Conservation (phyloP, 2,329 filamentous ascomycete species). For the Tolypocladium cylindrosporum region DNA sequence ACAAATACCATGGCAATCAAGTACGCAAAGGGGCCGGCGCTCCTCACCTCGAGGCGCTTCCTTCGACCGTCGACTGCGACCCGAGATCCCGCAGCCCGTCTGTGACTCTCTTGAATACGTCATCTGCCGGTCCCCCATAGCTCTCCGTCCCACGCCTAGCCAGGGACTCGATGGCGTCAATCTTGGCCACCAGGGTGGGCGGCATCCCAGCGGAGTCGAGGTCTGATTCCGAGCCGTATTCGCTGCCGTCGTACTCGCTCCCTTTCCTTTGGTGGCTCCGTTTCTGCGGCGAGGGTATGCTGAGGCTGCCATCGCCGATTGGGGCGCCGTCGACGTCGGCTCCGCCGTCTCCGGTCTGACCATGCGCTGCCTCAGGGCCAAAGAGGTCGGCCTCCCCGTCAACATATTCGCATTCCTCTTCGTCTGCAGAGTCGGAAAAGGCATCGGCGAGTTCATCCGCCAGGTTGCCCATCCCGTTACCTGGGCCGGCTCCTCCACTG, state of each 20-base stretch:
- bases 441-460: conserved; percentile 74
- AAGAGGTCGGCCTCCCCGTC: conserved; percentile 22
- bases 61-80: conserved; percentile 62
- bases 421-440: conserved; percentile 55
- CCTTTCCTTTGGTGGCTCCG: conserved; percentile 40
- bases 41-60: conserved; percentile 56
- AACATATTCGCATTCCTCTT: conserved; percentile 45
- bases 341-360: background rate
- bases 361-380: background rate
- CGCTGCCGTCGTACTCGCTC: conserved; percentile 61
- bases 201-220: conserved; percentile 60
- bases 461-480: conserved; percentile 61
- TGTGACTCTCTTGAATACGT: conserved; percentile 58
- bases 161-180: conserved; percentile 63
- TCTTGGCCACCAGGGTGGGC: conserved; percentile 54
- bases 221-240: conserved; percentile 65
- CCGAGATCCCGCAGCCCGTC: conserved; percentile 63
- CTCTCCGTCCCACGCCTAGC: conserved; percentile 56
- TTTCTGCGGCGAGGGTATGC: conserved; percentile 31
- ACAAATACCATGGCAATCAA: background rate
- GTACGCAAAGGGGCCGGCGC: background rate
- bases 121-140: conserved; percentile 54
- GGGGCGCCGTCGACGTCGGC: conserved; percentile 11
- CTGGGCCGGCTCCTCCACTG: conserved; percentile 27
- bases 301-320: conserved; percentile 28